Percentiles rank a stretch among this genome's conserved stretches.
Conservation (phyloP, 2,329 filamentous ascomycete genomes). For the Drechslerella coelobrocha region DNA sequence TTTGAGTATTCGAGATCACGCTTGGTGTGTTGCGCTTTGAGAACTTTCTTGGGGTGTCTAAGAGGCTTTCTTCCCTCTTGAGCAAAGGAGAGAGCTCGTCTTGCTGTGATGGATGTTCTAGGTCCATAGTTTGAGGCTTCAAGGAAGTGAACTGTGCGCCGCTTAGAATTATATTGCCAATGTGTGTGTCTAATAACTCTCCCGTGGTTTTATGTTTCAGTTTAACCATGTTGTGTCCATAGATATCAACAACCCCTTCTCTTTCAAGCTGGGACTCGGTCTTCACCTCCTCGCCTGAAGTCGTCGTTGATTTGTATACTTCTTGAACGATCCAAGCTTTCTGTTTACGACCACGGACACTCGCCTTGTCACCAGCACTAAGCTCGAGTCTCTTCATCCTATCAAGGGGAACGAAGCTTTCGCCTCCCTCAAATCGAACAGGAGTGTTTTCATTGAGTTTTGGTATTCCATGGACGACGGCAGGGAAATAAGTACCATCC, state of each 20-base stretch:
- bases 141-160: conserved; percentile 18
- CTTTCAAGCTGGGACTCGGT: conserved; percentile 28
- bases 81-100: conserved; percentile 18
- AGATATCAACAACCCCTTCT: conserved; percentile 16
- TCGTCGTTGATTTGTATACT: conserved; percentile 18
- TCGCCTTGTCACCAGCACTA: conserved; percentile 10
- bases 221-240: conserved; percentile 31
- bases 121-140: conserved; percentile 9
- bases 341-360: conserved; percentile 8
- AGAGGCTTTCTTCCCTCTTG: conserved; percentile 22
- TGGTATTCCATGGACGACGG: conserved; percentile 16
- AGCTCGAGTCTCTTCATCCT: conserved; percentile 33
- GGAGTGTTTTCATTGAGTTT: conserved; percentile 15
- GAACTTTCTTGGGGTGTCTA: conserved; percentile 20
- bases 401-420: conserved; percentile 13
- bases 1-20: conserved; percentile 2
- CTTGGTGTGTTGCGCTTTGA: conserved; percentile 27
- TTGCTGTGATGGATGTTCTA: conserved; percentile 15
- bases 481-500: conserved; percentile 12
- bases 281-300: not conserved
- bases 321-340: conserved; percentile 30
- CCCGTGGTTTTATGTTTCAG: conserved; percentile 23
- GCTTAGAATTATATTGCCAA: conserved; percentile 15
- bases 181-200: conserved; percentile 7
- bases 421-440: conserved; percentile 14